Conservation (phyloP, 371 early-diverging fungal genomes). For the Amoeboaphelidium protococcarum region DNA sequence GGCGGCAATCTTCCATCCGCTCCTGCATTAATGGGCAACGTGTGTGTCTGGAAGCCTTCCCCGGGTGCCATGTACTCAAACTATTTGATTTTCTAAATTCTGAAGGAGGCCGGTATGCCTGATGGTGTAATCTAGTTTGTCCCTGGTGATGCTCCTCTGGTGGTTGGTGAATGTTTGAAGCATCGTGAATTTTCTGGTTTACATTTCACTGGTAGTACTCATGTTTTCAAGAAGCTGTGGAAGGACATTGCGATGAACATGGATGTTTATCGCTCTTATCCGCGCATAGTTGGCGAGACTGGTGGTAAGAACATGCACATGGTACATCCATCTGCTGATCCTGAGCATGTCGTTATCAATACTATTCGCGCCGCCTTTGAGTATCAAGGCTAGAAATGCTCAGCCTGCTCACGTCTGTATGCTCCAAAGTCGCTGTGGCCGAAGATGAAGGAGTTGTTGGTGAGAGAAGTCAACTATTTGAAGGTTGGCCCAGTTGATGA, state of each 20-base stretch:
- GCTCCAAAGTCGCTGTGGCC: slow-evolving; percentile 54
- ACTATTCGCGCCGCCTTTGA: slow-evolving; percentile 84
- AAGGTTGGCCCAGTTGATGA: slow-evolving; percentile 50
- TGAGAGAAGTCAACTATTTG: slow-evolving; percentile 37
- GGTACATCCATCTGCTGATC: slow-evolving; percentile 47
- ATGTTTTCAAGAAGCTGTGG: slow-evolving; percentile 81
- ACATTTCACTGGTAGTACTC: slow-evolving; percentile 87
- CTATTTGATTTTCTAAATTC: slow-evolving; percentile 60
- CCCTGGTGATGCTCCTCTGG: slow-evolving; percentile 60
- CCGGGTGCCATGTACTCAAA: slow-evolving; percentile 63
- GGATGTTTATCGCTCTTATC: slow-evolving; percentile 64
- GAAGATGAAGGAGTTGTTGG: slow-evolving; percentile 36
- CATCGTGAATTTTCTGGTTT: slow-evolving; percentile 80
- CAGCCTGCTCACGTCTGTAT: slow-evolving; percentile 71
- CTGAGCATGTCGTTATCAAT: slow-evolving; percentile 24
- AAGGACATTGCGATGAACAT: slow-evolving; percentile 67
- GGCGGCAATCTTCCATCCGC: slow-evolving; percentile 82
- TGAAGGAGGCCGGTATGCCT: slow-evolving; percentile 86
- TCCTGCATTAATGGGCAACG: slow-evolving; percentile 87
- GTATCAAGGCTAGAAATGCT: slow-evolving; percentile 93
- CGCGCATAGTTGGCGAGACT: slow-evolving; percentile 91
- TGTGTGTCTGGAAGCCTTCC: slow-evolving; percentile 90
- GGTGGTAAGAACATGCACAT: slow-evolving; percentile 97
- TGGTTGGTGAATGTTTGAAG: slow-evolving; percentile 28
- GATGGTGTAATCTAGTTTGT: slow-evolving; percentile 90